Evolutionary conservation across 83 land plant genomes (phyloP).

Genomic region (Picea abies): DNA sequence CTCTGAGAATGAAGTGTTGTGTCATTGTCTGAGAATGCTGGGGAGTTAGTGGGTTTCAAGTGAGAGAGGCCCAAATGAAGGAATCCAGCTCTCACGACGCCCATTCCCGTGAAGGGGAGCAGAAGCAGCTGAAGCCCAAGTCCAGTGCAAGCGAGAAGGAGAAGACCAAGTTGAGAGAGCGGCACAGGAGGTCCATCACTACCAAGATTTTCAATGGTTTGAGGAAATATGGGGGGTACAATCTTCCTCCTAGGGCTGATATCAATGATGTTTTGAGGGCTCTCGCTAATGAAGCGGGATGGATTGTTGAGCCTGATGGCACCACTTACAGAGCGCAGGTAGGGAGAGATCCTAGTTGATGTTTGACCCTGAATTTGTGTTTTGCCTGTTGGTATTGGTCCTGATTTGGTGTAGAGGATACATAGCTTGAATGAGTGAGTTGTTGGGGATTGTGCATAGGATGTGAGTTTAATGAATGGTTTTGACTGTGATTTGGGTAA

Average conservation of each 20-base stretch:
- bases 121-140: conserved; percentile 38
- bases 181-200: conserved; percentile 72
- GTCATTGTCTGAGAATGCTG: neutral
- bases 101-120: conserved; percentile 4
- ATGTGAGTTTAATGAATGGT: neutral
- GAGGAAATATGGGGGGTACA: conserved; percentile 70
- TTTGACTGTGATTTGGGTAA: neutral
- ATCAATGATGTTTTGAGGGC: conserved; percentile 76
- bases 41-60: neutral
- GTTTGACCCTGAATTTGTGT: neutral
- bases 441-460: neutral
- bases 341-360: neutral
- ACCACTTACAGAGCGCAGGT: conserved; percentile 57
- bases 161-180: conserved; percentile 76
- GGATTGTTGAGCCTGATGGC: conserved; percentile 74
- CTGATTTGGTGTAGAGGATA: neutral
- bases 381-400: neutral
- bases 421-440: neutral
- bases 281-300: conserved; percentile 70
- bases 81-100: conserved; percentile 14
- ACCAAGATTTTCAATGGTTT: conserved; percentile 70
- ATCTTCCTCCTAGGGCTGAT: conserved; percentile 75
- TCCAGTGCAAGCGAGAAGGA: conserved; percentile 70
- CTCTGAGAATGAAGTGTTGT: neutral
- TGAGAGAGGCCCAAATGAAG: conserved; percentile 1